phyloP scores from a whole-genome alignment of 345 rosid genomes.

The Punica granatum region DNA sequence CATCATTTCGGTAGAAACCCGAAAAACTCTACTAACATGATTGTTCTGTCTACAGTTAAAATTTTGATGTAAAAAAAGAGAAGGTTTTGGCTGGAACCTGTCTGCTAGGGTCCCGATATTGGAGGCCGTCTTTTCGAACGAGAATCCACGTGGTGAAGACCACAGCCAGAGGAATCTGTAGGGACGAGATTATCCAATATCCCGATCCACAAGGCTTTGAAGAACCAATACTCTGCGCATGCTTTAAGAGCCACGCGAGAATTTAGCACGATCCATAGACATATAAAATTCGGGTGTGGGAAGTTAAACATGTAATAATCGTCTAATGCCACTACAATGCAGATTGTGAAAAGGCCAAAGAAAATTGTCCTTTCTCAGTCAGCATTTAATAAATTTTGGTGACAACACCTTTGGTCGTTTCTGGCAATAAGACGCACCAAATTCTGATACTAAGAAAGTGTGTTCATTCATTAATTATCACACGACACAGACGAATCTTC shows the following conservation, averaged over 20 bases:
- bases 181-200: constrained; percentile 61
- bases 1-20: too few relatives aligned
- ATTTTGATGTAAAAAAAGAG: neutral
- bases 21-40: too few relatives aligned
- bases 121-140: constrained; percentile 27
- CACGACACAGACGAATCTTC: neutral
- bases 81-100: constrained; percentile 16
- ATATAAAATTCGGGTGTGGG: neutral
- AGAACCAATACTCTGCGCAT: constrained; percentile 50
- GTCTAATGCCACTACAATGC: too few relatives aligned
- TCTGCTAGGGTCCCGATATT: constrained; percentile 19
- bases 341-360: neutral
- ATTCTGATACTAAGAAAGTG: too few relatives aligned
- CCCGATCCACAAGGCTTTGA: constrained; percentile 56
- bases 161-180: constrained; percentile 75
- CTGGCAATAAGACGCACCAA: too few relatives aligned
- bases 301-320: too few relatives aligned
- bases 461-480: too few relatives aligned
- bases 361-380: too few relatives aligned
- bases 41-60: neutral
- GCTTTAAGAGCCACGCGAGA: neutral
- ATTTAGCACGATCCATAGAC: neutral
- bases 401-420: too few relatives aligned
- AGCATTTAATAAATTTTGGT: too few relatives aligned
- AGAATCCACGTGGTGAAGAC: constrained; percentile 60